Conservation (phyloP, 2,329 filamentous ascomycete genomes). For the Botrytis byssoidea region DNA sequence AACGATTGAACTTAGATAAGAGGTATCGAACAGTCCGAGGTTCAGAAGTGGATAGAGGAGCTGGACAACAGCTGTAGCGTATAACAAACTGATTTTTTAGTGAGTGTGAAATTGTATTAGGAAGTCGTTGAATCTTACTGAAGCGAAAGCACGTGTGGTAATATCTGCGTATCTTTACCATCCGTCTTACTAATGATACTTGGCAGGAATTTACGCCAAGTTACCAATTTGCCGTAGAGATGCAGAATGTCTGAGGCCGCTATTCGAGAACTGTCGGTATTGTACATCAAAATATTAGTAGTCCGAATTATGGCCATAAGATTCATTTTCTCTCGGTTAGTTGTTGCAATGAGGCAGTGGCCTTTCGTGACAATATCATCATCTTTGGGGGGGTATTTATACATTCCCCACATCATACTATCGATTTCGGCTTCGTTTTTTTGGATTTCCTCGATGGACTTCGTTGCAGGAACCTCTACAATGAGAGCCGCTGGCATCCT, state of each 20-base stretch:
- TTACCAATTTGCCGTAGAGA: not conserved
- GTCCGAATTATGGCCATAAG: not conserved
- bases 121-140: not conserved
- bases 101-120: not conserved
- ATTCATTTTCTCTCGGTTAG: not conserved
- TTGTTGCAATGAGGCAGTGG: not conserved
- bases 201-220: not conserved
- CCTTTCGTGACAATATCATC: not conserved
- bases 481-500: not conserved
- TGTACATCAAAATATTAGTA: not conserved
- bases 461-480: not conserved
- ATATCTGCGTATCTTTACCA: not conserved
- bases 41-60: not conserved
- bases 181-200: not conserved
- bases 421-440: not conserved
- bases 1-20: not conserved
- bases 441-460: not conserved
- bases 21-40: not conserved
- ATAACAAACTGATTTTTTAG: not conserved
- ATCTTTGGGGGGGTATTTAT: not conserved
- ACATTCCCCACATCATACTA: not conserved
- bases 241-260: not conserved
- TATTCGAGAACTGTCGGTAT: not conserved
- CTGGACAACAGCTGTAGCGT: not conserved
- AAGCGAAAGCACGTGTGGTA: not conserved